These are phyloP conservation scores for Neurospora intermedia DNA, from an alignment of 495 filamentous ascomycete genomes.

Conservation along the genomic window DNA sequence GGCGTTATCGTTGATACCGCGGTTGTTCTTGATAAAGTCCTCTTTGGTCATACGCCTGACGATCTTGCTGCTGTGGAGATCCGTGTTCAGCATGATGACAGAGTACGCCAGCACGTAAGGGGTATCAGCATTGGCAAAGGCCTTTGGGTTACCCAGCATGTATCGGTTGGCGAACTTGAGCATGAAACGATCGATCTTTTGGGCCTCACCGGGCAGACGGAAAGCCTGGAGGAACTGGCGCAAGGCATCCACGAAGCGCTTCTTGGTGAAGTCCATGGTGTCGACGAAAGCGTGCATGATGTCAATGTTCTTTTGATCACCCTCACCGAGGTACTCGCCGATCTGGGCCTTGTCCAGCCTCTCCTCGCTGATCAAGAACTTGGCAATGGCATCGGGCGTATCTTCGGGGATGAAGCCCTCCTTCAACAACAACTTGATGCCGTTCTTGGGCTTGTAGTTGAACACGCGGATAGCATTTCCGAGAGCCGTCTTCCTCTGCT, in stretches of 20 bases:
- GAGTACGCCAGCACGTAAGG: conserved; percentile 94
- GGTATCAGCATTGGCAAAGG: conserved; percentile 96
- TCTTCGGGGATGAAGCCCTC: conserved; percentile 78
- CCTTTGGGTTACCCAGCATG: conserved; percentile 86
- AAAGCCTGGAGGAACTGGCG: conserved; percentile 90
- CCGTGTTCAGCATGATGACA: conserved; percentile 93
- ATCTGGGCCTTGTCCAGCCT: conserved; percentile 81
- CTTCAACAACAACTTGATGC: conserved; percentile 70
- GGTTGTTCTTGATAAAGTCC: conserved; percentile 98
- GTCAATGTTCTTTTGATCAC: conserved; percentile 80
- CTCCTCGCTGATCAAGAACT: conserved; percentile 65
- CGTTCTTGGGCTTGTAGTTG: conserved; percentile 96
- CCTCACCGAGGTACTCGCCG: conserved; percentile 92
- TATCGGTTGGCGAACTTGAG: conserved; percentile 97
- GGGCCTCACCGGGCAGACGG: conserved; percentile 87
- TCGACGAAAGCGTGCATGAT: conserved; percentile 99
- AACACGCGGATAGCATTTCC: conserved; percentile 83
- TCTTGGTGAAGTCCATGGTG: conserved; percentile 85
- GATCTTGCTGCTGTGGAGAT: conserved; percentile 83
- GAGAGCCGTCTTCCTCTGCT: conserved; percentile 85
- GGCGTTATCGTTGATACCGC: conserved; percentile 94
- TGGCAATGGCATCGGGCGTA: conserved; percentile 70
- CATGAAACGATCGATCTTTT: conserved; percentile 99
- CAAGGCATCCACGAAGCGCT: conserved; percentile 86
- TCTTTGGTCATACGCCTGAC: conserved; percentile 85